Conservation (phyloP, 768 basidiomycete genomes). For the Russula olivacea region DNA sequence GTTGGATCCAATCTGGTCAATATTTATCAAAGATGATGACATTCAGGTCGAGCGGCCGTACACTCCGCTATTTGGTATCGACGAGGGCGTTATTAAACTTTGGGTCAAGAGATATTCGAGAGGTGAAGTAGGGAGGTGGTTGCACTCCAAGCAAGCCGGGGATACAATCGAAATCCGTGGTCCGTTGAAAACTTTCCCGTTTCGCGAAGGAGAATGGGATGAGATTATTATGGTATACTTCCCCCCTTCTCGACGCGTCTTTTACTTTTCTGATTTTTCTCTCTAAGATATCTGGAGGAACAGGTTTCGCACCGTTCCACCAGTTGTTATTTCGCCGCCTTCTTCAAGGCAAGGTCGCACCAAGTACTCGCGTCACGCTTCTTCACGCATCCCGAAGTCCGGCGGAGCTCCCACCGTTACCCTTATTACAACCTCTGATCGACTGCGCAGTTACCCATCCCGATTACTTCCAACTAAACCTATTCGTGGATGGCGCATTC, state of each 20-base stretch:
- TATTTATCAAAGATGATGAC: conserved; percentile 81
- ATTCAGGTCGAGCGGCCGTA: conserved; percentile 86
- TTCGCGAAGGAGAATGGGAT: conserved; percentile 60
- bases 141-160: conserved; percentile 62
- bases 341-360: conserved; percentile 25
- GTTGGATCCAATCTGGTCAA: conserved; percentile 54
- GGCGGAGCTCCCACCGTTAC: conserved; percentile 63
- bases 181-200: conserved; percentile 62
- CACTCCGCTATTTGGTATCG: conserved; percentile 71
- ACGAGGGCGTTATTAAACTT: conserved; percentile 60
- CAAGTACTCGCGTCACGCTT: conserved; percentile 57
- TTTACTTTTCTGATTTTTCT: neutral
- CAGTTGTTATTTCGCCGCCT: conserved; percentile 63
- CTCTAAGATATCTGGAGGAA: conserved; percentile 75
- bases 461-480: conserved; percentile 46
- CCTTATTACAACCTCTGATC: conserved; percentile 49
- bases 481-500: conserved; percentile 54
- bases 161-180: conserved; percentile 72
- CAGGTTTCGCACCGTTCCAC: conserved; percentile 81
- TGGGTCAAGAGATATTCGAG: conserved; percentile 78
- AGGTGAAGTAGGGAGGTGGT: conserved; percentile 81
- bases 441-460: conserved; percentile 46
- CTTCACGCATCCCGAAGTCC: conserved; percentile 62
- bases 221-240: conserved; percentile 64
- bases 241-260: neutral